Conservation (phyloP, 345 rosid genomes). For the Erysimum cheiranthoides region DNA sequence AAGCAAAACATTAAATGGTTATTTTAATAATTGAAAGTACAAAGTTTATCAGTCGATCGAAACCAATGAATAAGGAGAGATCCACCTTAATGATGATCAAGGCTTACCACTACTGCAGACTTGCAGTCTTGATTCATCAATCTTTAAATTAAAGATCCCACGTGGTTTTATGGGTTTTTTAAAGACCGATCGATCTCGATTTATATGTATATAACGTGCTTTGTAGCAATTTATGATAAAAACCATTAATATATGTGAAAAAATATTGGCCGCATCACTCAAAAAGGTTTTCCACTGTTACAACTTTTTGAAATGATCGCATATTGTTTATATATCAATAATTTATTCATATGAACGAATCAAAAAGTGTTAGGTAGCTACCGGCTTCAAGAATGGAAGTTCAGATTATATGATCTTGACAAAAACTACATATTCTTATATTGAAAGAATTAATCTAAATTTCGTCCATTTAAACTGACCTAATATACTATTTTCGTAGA, state of each 20-base stretch:
- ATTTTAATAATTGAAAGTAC: neutral
- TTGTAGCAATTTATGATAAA: neutral
- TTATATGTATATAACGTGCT: neutral
- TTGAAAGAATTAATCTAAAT: neutral
- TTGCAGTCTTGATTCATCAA: neutral
- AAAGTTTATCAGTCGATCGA: neutral
- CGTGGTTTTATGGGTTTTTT: neutral
- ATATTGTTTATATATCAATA: no score
- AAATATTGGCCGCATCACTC: neutral
- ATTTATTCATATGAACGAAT: no score
- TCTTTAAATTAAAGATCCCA: slow-evolving; percentile 8
- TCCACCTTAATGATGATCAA: slow-evolving; percentile 27
- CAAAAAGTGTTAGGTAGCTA: no score
- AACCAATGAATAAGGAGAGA: slow-evolving; percentile 16
- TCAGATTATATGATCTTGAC: neutral
- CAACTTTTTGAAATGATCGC: neutral
- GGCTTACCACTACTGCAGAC: neutral
- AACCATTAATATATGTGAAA: neutral
- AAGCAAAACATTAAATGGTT: neutral
- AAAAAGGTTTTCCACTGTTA: neutral
- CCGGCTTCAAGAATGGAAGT: no score
- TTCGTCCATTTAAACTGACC: neutral
- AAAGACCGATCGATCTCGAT: neutral
- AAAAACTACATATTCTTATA: neutral
- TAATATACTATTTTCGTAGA: neutral